These are phyloP conservation scores for Nemania serpens DNA, from an alignment of 2,329 filamentous ascomycete species.

Conservation along the genomic window DNA sequence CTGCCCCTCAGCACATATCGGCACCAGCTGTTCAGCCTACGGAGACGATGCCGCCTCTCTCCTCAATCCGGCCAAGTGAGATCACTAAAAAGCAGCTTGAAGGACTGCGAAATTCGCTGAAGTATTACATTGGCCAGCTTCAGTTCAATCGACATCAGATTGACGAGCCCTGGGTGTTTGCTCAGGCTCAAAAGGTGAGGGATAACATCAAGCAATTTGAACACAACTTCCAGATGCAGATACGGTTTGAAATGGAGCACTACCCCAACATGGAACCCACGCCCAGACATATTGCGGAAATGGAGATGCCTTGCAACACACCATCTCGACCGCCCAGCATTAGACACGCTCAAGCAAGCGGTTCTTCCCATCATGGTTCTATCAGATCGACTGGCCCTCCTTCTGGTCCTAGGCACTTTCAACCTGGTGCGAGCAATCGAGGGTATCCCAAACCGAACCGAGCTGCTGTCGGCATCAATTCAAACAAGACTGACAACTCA, in stretches of 20 bases:
- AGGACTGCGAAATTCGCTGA: conserved; percentile 56
- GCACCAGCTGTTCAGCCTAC: conserved; percentile 24
- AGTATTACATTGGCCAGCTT: conserved; percentile 61
- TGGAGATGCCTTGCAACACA: conserved; percentile 21
- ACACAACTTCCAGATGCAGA: conserved; percentile 49
- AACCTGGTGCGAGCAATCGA: conserved; percentile 24
- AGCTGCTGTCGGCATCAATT: conserved; percentile 36
- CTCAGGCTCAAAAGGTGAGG: conserved; percentile 45
- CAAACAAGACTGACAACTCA: conserved; percentile 31
- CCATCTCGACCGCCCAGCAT: conserved; percentile 38
- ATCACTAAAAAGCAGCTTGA: conserved; percentile 64
- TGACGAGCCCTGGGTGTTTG: conserved; percentile 46
- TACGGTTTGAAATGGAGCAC: conserved; percentile 22
- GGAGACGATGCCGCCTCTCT: conserved; percentile 49
- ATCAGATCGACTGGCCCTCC: conserved; percentile 24
- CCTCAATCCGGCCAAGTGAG: conserved; percentile 65
- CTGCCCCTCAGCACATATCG: background rate
- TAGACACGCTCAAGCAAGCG: conserved; percentile 31
- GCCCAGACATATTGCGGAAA: conserved; percentile 19
- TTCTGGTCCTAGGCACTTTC: conserved; percentile 20
- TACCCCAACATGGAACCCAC: conserved; percentile 28
- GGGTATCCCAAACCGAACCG: conserved; percentile 22
- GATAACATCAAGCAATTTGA: conserved; percentile 57
- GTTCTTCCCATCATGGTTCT: conserved; percentile 32
- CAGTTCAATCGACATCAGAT: conserved; percentile 67